These are phyloP conservation scores for Isoetes engelmannii DNA, from an alignment of 83 land plant genomes.

Conservation along the genomic window DNA sequence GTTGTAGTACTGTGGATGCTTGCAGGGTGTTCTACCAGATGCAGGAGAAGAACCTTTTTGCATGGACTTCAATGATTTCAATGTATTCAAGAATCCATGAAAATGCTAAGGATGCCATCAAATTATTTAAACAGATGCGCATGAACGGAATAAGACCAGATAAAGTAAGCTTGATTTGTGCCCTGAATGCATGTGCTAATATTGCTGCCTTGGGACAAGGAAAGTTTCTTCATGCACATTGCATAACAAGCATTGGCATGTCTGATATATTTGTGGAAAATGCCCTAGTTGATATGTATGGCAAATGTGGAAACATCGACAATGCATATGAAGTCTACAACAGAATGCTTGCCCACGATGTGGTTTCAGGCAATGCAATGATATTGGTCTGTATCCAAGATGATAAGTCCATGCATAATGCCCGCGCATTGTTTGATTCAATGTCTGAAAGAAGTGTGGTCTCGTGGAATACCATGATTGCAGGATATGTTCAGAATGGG, in stretches of 20 bases:
- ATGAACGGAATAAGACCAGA: not conserved
- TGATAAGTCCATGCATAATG: not conserved
- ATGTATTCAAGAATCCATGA: not conserved
- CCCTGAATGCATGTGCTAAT: slow-evolving; percentile 4
- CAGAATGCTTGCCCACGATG: not conserved
- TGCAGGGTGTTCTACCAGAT: not conserved
- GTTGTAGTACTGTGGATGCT: not conserved
- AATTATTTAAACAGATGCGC: not conserved
- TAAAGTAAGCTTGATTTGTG: slow-evolving; percentile 11
- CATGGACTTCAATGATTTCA: not conserved
- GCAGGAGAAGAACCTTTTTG: not conserved
- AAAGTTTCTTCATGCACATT: slow-evolving; percentile 11
- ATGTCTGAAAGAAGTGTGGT: not conserved
- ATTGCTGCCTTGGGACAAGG: slow-evolving; percentile 6
- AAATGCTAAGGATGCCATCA: not conserved
- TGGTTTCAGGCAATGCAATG: slow-evolving; percentile 5
- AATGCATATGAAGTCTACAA: slow-evolving; percentile 7
- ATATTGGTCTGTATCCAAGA: not conserved
- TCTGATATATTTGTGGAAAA: slow-evolving; percentile 3
- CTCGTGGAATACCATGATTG: not conserved
- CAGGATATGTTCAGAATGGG: not conserved
- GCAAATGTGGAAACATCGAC: not conserved
- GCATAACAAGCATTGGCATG: not conserved
- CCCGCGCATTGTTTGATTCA: not conserved
- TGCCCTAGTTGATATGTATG: slow-evolving; percentile 2